Base-by-base conservation (phyloP, 2,329 filamentous ascomycete genomes). In the Lachnellula arida region DNA sequence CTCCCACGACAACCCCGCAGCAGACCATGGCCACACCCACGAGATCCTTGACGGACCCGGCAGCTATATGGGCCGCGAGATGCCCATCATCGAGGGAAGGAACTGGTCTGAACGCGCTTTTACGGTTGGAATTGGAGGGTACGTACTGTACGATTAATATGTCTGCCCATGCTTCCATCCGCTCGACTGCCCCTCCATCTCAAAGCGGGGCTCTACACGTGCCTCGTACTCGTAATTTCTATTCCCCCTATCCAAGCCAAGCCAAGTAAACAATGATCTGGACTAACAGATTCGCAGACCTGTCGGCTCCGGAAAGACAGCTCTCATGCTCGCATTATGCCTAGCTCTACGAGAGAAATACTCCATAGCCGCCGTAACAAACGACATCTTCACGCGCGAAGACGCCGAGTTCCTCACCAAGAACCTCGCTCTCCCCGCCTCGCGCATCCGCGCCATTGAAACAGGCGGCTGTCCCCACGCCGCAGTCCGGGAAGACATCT, bases 301-400 rank as follows among this genome's bases (percentile, higher is more conserved):
- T 59, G 94, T 99, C 53, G 94, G 94, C 62, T 97, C 92, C 23
- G 94, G 94, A 70, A 99, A 99, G 75, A 97, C 94, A 0, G 94
- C 94, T 17, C 82, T 97, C 28, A 97, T 99, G 93, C 85, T 97
- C 11, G 87, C 89, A 40, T 88, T 97, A 64, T 97, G 91, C 77
- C 86, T 86, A 37, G 87, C 88, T 7, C 85, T 99, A 6, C 88
- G 94, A 59, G 79, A 86, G 50, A 78, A 82, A 54, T 92, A 89
- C 81, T 91, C 86, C 70, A 88, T 99, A 68, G 94, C 94, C 0
- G 94, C 91, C 58, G 93, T 99, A 22, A 99, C 94, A 49, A 97
- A 97, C 80, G 93, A 97, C 79, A 97, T 97, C 79, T 97, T 97
- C 80, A 97, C 93, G 22, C 88, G 88, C 62, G 94, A 99, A 76